Evolutionary conservation across 305 asterid genomes (phyloP), one percentile per base, ranked within the genome.

Genomic region (Fraxinus floribunda): DNA sequence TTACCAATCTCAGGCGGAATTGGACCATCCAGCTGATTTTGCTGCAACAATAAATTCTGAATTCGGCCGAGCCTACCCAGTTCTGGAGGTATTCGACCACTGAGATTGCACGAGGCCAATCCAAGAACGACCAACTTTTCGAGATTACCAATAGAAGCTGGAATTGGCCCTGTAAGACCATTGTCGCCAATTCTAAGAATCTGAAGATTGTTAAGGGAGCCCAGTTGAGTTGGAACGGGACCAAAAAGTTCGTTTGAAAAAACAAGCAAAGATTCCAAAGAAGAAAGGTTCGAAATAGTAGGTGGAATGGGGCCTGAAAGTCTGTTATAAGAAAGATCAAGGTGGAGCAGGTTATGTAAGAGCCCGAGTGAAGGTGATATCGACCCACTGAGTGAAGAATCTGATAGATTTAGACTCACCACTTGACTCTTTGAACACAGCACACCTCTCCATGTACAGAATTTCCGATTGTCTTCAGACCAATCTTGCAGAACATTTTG

Each of bases 241-340:
- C 99, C 98, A 83, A 91, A 87, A 87, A 95, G 93, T 44, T 83
- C 92, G 91, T 95, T 95, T 55, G 99, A 92, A 87, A 88, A 95
- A 68, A 95, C 94, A 46, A 93, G 90, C 85, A 95, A 73, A 71
- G 90, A 88, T 85, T 91, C 87, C 91, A 94, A 85, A 68, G 90
- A 87, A 26, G 95, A 84, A 30, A 93, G 95, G 87, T 91, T 91
- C 73, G 97, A 86, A 26, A 95, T 90, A 85, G 95, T 52, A 84
- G 98, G 88, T 91, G 99, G 99, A 57, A 94, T 94, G 94, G 97
- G 93, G 60, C 98, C 99, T 18, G 98, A 78, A 81, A 94, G 90
- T 8, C 8, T 68, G 74, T 95, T 94, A 57, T 87, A 82, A 76
- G 98, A 94, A 71, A 95, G 95, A 83, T 93, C 90, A 68, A 94